These are phyloP conservation scores for Stenocarpella maydis DNA, from an alignment of 2,329 filamentous ascomycete species.

Conservation along the genomic window DNA sequence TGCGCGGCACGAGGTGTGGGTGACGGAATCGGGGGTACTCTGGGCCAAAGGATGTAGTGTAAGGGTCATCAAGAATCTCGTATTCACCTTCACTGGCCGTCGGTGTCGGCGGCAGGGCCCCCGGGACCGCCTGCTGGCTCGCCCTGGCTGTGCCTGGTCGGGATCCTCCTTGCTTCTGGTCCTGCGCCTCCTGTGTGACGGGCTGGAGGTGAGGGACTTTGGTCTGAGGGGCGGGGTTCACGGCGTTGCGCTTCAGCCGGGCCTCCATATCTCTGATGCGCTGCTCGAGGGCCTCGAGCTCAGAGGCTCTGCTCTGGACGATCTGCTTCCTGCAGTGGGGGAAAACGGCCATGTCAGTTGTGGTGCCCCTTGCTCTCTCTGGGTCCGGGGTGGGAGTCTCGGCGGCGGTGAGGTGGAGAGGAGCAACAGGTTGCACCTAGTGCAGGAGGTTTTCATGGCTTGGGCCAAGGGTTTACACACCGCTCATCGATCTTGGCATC, in stretches of 20 bases:
- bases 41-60: slow-evolving; percentile 36
- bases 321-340: slow-evolving; percentile 74
- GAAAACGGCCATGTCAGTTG: slow-evolving; percentile 29
- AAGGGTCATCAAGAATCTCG: slow-evolving; percentile 45
- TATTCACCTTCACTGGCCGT: slow-evolving; percentile 71
- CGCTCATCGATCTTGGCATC: slow-evolving; percentile 77
- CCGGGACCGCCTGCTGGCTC: slow-evolving; percentile 60
- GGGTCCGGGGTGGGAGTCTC: too few species aligned
- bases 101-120: slow-evolving; percentile 67
- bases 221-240: slow-evolving; percentile 38
- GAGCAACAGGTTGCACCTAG: not conserved
- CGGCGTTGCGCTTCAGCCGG: slow-evolving; percentile 62
- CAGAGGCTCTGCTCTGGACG: slow-evolving; percentile 75
- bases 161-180: slow-evolving; percentile 52
- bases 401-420: not conserved
- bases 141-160: slow-evolving; percentile 63
- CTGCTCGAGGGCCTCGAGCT: slow-evolving; percentile 86
- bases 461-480: slow-evolving; percentile 60
- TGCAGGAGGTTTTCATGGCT: slow-evolving; percentile 24
- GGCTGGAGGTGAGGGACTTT: slow-evolving; percentile 43
- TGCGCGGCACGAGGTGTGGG: slow-evolving; percentile 34
- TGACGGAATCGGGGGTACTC: slow-evolving; percentile 36
- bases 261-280: slow-evolving; percentile 86
- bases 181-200: slow-evolving; percentile 40
- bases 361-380: slow-evolving; percentile 9